Conservation (phyloP, 225 moss, liverwort and hornwort genomes). For the Lunularia cruciata region DNA sequence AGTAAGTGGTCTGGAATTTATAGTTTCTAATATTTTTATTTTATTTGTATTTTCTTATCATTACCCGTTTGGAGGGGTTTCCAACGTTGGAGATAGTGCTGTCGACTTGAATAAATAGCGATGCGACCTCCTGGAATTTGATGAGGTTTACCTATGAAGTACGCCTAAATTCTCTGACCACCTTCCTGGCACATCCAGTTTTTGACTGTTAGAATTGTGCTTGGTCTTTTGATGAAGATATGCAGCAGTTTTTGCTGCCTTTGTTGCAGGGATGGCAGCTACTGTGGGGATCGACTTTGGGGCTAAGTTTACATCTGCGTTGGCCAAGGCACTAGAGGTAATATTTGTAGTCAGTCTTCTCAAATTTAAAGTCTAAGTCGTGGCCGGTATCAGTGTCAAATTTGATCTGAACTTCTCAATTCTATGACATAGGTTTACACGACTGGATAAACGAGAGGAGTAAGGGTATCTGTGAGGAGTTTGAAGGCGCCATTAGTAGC, state of each 20-base stretch:
- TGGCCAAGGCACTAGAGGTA: conserved; percentile 85
- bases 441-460: too few species aligned
- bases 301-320: conserved; percentile 79
- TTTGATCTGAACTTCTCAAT: background rate
- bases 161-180: too few species aligned
- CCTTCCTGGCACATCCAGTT: background rate
- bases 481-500: too few species aligned
- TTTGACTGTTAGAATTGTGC: background rate
- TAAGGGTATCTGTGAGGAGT: too few species aligned
- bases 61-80: too few species aligned
- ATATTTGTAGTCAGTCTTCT: background rate
- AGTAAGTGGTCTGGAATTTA: conserved; percentile 75
- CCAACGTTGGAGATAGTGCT: too few species aligned
- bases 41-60: too few species aligned
- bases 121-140: background rate
- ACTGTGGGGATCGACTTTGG: conserved; percentile 96
- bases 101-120: too few species aligned
- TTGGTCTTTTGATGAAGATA: conserved; percentile 58
- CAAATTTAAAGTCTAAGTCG: background rate
- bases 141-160: too few species aligned
- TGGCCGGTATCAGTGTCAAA: background rate
- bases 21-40: too few species aligned
- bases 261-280: conserved; percentile 88
- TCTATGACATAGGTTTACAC: background rate
- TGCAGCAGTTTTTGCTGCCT: conserved; percentile 98